Evolutionary conservation across 1,284 basidiomycete species (phyloP).

Genomic region (Phlebopus sp.): DNA sequence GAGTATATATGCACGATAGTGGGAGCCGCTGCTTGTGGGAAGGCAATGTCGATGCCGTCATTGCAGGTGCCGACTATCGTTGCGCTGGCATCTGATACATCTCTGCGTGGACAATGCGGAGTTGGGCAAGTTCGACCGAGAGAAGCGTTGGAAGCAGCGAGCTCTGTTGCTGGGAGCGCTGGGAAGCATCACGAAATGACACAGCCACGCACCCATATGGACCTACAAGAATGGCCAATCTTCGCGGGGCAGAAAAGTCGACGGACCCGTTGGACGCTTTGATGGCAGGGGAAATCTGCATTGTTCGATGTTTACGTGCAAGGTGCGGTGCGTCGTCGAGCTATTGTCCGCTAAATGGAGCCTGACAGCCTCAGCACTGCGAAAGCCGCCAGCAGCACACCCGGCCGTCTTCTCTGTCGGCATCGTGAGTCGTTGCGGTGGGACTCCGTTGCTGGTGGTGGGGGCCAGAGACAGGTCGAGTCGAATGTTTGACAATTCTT

Average conservation of each 20-base stretch:
- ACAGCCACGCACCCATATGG: constrained; percentile 39
- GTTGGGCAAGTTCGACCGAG: no score
- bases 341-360: constrained; percentile 30
- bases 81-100: no score
- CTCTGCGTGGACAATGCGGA: no score
- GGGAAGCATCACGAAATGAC: constrained; percentile 10
- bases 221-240: constrained; percentile 29
- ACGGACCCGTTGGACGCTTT: constrained; percentile 5
- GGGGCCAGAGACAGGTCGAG: no score
- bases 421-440: background rate
- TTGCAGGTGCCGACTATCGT: no score
- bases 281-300: background rate
- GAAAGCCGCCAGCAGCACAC: background rate
- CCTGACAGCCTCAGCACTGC: background rate
- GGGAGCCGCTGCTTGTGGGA: no score
- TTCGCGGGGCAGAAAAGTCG: constrained; percentile 14
- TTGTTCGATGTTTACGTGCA: constrained; percentile 13
- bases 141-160: no score
- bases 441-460: no score
- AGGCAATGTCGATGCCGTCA: no score
- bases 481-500: constrained; percentile 19
- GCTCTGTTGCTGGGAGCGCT: no score
- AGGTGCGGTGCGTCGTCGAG: constrained; percentile 24
- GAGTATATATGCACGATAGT: no score
- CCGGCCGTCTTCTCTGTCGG: no score